Evolutionary conservation across 345 rosid species (phyloP), one percentile per base, ranked within the genome.

Genomic region (Eutrema heterophyllum): DNA sequence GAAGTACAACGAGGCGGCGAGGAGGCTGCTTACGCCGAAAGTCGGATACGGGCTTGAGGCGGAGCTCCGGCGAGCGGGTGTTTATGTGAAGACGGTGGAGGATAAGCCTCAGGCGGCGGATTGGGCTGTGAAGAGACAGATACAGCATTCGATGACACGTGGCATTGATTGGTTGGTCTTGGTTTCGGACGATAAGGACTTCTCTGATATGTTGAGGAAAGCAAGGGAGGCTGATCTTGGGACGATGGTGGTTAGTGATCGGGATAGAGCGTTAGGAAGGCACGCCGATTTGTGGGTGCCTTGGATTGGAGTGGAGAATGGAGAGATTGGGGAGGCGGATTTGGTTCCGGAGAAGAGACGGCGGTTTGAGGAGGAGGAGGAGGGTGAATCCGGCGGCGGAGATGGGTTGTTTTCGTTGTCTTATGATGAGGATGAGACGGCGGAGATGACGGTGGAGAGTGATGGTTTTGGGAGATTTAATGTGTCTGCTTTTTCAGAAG

Each of bases 81-180:
- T 94, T 56, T 77, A 67, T 49, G 96, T 91, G 71, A 94, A 81
- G 84, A 89, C 89, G 3, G 97, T 91, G 67, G 87, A 86, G 81
- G 98, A 91, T 75, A 91, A 91, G 81, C 97, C 98, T 0, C 98
- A 94, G 66, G 97, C 97, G 1, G 96, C 98, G 18, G 97, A 94
- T 78, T 94, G 96, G 98, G 95, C 96, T 5, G 75, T 94, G 86
- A 94, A 91, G 86, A 86, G 86, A 74, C 98, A 94, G 78, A 91
- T 94, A 84, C 86, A 84, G 65, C 96, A 89, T 78, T 91, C 96
- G 0, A 88, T 91, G 98, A 91, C 84, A 9, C 79, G 92, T 57
- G 91, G 97, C 43, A 81, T 91, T 52, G 96, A 94, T 67, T 91
- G 96, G 97, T 61, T 94, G 81, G 74, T 94, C 30, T 62, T 94